Evolutionary conservation across 2,329 filamentous ascomycete species (phyloP), one percentile per base, ranked within the genome.

Genomic region (Xylaria sp.): DNA sequence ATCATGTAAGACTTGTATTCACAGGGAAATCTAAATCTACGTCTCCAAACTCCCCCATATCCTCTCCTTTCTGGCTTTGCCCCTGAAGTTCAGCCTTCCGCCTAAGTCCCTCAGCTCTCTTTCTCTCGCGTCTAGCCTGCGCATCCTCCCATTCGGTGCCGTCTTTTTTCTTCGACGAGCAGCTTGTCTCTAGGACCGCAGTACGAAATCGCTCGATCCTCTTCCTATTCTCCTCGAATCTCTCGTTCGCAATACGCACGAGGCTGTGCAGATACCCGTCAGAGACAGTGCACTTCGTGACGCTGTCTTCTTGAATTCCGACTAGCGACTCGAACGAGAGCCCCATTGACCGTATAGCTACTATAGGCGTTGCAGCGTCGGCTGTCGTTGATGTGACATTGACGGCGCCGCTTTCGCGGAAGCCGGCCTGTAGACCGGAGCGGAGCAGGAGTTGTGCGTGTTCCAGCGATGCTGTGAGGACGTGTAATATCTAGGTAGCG

Each of bases 361-460:
- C 92, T 79, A 97, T 92, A 1, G 93, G 93, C 19, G 78, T 86
- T 4, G 79, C 73, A 0, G 79, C 70, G 2, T 81, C 78, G 19
- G 80, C 79, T 12, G 78, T 78, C 1, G 74, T 62, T 1, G 77
- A 74, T 0, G 80, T 79, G 55, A 93, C 78, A 75, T 91, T 93
- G 66, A 97, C 85, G 58, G 95, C 91, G 19, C 95, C 95, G 67
- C 92, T 96, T 81, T 98, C 95, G 14, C 95, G 90, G 78, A 98
- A 98, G 0, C 95, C 95, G 3, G 93, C 91, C 73, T 90, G 88
- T 9, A 95, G 84, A 1, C 92, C 94, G 53, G 92, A 92, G 11
- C 89, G 85, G 14, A 97, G 86, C 19, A 97, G 84, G 8, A 87
- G 84, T 72, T 97, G 92, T 3, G 95, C 93, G 74, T 95, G 88